Base-by-base conservation (phyloP, 805 yeast species). In the Candida vaughaniae region DNA sequence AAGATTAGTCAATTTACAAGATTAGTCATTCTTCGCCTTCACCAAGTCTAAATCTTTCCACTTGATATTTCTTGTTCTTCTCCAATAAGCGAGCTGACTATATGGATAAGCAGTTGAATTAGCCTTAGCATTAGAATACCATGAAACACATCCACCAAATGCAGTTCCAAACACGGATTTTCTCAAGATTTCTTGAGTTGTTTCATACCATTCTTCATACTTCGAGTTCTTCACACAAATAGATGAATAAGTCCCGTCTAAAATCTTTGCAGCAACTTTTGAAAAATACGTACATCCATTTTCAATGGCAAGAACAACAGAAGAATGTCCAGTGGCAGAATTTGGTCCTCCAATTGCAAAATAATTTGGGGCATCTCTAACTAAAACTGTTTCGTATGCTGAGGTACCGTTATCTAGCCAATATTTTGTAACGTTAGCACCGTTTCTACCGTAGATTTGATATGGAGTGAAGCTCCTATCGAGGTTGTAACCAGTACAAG, bases 271-370 rank as follows among this genome's bases (percentile, higher is more conserved):
- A 2, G 61, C 50, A 14, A 62, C 50, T 19, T 49, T 49, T 3
- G 39, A 33, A 28, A 55, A 49, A 31, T 50, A 61, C 4, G 43
- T 41, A 32, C 58, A 48, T 3, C 55, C 58, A 43, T 62, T 64
- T 45, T 66, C 71, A 39, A 61, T 55, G 11, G 69, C 66, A 38
- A 58, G 45, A 5, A 66, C 64, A 35, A 64, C 71, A 4, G 71
- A 65, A 0, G 67, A 56, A 40, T 66, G 71, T 9, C 73, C 73
- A 11, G 71, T 62, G 28, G 68, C 67, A 2, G 68, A 53, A 39
- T 66, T 66, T 22, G 73, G 71, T 6, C 73, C 73, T 1, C 55
- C 66, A 38, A 66, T 48, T 12, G 58, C 15, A 38, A 65, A 61
- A 9, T 57, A 36, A 34, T 66, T 66, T 15, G 73, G 73, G 29